phyloP scores from a whole-genome alignment of 2,329 filamentous ascomycete species.

The Penicillium sp. region DNA sequence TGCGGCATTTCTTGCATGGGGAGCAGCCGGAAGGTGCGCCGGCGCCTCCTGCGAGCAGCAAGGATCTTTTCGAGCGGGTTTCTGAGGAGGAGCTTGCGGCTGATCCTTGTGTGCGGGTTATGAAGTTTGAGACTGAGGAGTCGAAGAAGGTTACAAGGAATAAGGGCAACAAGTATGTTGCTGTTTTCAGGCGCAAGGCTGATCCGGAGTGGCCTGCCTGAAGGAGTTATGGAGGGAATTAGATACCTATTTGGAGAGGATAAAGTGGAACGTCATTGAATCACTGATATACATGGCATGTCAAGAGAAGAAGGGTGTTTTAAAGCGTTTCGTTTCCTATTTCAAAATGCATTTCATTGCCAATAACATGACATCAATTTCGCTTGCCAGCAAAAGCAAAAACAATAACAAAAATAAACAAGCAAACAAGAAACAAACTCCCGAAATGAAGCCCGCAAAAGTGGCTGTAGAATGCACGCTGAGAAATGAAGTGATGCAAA shows the following conservation, averaged over 20 bases:
- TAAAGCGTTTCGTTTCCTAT: constrained; percentile 14
- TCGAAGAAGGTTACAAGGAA: constrained; percentile 95
- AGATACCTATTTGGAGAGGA: neutral
- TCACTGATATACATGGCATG: neutral
- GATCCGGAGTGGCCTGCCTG: constrained; percentile 68
- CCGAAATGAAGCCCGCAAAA: constrained; percentile 1
- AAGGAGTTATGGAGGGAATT: neutral
- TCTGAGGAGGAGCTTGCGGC: constrained; percentile 54
- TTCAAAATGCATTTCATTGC: constrained; percentile 18
- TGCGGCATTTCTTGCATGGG: constrained; percentile 69
- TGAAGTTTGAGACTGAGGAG: constrained; percentile 84
- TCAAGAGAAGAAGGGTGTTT: constrained; percentile 10
- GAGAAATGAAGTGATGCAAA: constrained; percentile 11
- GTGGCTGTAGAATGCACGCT: constrained; percentile 5
- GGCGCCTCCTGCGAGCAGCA: constrained; percentile 59
- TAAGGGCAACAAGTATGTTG: constrained; percentile 85
- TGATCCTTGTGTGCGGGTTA: constrained; percentile 60
- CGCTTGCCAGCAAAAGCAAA: constrained; percentile 10
- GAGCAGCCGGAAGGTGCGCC: constrained; percentile 68
- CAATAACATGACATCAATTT: constrained; percentile 12
- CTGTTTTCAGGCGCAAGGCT: constrained; percentile 76
- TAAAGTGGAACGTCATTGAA: neutral
- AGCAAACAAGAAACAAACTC: neutral
- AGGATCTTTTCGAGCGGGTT: constrained; percentile 71
- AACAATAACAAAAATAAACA: neutral